Evolutionary conservation across 208 protist species (phyloP).

Genomic region (Trypanosomatidae sp.): DNA sequence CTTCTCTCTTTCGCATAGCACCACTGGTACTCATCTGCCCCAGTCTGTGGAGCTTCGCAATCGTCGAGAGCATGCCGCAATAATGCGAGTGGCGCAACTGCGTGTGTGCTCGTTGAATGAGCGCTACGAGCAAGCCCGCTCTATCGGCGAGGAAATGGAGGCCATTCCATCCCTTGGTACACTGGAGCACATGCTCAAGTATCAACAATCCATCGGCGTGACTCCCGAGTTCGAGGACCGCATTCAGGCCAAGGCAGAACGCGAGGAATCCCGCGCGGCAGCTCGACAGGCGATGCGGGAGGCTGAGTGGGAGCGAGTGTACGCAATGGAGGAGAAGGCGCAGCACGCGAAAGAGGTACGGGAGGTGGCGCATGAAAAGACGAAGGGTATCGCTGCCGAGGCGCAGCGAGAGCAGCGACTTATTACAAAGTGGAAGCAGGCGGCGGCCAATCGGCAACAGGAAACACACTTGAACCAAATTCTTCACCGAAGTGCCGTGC

Average conservation of each 20-base stretch:
- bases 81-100: conserved; percentile 1
- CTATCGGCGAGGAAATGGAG: conserved; percentile 14
- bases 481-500: not conserved
- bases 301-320: not conserved
- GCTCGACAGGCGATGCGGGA: not conserved
- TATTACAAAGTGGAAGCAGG: not conserved
- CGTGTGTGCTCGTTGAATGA: not conserved
- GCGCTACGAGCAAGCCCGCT: conserved; percentile 9
- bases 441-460: not conserved
- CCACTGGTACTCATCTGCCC: not conserved
- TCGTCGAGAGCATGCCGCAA: not conserved
- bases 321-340: conserved; percentile 3
- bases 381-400: not conserved
- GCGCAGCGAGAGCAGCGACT: not conserved
- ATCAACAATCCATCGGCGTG: conserved; percentile 11
- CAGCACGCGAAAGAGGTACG: not conserved
- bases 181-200: conserved; percentile 20
- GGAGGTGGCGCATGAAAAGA: not conserved
- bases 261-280: conserved; percentile 6
- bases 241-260: not conserved
- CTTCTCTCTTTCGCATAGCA: not conserved
- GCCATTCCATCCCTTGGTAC: conserved; percentile 6
- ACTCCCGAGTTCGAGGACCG: conserved; percentile 9
- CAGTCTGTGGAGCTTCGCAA: not conserved
- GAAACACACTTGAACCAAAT: not conserved